Percentiles rank a stretch among this genome's conserved stretches.
Evolutionary conservation across 129 eudicot species (phyloP).

Genomic region (Dittrichia graveolens): DNA sequence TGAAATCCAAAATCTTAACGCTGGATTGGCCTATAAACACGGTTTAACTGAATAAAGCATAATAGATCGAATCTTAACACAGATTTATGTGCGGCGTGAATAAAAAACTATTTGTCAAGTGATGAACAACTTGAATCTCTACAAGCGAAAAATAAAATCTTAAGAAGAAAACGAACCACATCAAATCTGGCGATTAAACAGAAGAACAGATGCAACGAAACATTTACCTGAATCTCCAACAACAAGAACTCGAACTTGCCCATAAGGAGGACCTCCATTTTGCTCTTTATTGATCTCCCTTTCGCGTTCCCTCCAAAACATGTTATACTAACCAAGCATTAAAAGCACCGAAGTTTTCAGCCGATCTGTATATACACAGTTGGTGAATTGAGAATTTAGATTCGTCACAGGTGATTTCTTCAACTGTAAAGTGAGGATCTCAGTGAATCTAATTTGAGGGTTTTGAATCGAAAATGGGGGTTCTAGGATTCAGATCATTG

Average conservation of each 20-base stretch:
- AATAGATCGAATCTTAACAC: constrained; percentile 10
- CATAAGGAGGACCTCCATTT: constrained; percentile 71
- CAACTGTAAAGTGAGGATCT: constrained; percentile 10
- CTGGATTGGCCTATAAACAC: no score
- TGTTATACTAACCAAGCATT: constrained; percentile 32
- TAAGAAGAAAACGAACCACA: background rate
- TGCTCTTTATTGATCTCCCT: constrained; percentile 69
- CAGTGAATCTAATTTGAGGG: constrained; percentile 14
- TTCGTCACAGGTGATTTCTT: constrained; percentile 6
- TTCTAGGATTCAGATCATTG: constrained; percentile 21
- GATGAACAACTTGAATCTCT: no score
- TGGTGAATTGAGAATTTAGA: constrained; percentile 10
- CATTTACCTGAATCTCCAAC: constrained; percentile 88
- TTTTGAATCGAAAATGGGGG: constrained; percentile 15
- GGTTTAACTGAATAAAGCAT: constrained; percentile 2
- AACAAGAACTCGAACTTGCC: constrained; percentile 93
- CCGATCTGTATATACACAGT: constrained; percentile 24
- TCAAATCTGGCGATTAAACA: constrained; percentile 6
- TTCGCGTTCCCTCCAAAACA: constrained; percentile 97
- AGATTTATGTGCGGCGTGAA: no score
- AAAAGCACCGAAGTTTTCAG: constrained; percentile 10
- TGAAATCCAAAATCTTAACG: background rate
- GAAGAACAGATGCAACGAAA: background rate
- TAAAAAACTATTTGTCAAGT: no score
- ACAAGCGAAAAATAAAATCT: background rate